These are phyloP conservation scores for Sporothrix curviconia DNA, from an alignment of 2,329 filamentous ascomycete genomes.

Conservation along the genomic window DNA sequence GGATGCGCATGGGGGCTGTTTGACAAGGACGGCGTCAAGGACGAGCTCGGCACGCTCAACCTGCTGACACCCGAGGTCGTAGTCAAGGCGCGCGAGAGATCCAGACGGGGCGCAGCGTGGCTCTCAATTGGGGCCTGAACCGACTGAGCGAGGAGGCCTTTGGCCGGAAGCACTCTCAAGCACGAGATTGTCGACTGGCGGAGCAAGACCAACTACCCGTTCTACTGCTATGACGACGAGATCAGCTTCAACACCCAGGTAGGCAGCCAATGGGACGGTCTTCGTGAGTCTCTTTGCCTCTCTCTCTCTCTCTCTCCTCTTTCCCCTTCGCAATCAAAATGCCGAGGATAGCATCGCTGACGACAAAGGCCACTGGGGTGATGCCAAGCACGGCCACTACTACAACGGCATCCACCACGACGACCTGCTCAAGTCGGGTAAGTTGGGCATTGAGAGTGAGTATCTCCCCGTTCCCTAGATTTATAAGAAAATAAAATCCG, in stretches of 20 bases:
- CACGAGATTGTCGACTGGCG: conserved; percentile 18
- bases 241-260: conserved; percentile 16
- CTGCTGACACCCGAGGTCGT: conserved; percentile 50
- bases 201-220: conserved; percentile 7
- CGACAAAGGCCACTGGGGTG: conserved; percentile 15
- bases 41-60: conserved; percentile 56
- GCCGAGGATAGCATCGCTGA: conserved; percentile 28
- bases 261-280: conserved; percentile 53
- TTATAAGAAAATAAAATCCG: not conserved
- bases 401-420: conserved; percentile 32
- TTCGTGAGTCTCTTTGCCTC: conserved; percentile 39
- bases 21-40: conserved; percentile 36
- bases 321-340: conserved; percentile 26
- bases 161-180: conserved; percentile 47
- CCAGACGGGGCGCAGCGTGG: conserved; percentile 46
- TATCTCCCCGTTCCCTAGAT: not conserved
- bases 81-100: conserved; percentile 45
- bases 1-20: conserved; percentile 41
- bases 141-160: conserved; percentile 46
- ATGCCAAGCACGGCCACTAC: conserved; percentile 14
- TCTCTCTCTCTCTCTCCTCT: too few species aligned
- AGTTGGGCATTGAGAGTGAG: conserved; percentile 32
- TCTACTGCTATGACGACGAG: conserved; percentile 16
- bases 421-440: conserved; percentile 21
- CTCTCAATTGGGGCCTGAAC: conserved; percentile 54